These are phyloP conservation scores for Aspergillus pseudoviridinutans DNA, from an alignment of 2,329 filamentous ascomycete species.

Conservation along the genomic window DNA sequence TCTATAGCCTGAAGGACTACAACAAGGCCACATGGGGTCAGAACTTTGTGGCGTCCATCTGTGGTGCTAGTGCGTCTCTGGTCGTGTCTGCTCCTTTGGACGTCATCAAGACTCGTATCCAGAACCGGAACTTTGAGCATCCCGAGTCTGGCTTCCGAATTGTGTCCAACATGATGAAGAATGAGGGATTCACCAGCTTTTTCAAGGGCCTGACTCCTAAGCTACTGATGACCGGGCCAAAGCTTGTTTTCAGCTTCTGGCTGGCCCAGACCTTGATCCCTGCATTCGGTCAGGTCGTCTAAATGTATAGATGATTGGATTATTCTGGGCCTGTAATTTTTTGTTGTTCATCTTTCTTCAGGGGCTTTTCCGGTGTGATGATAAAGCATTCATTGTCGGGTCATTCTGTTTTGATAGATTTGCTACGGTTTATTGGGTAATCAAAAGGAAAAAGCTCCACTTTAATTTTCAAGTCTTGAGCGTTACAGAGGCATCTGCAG, in stretches of 20 bases:
- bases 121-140: conserved; percentile 98
- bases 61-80: conserved; percentile 90
- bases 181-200: conserved; percentile 82
- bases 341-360: conserved; percentile 8
- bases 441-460: conserved; percentile 15
- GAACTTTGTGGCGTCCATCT: conserved; percentile 96
- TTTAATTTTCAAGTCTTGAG: conserved; percentile 9
- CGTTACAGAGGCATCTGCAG: not conserved
- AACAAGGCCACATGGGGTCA: conserved; percentile 91
- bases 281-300: conserved; percentile 71
- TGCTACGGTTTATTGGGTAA: conserved; percentile 8
- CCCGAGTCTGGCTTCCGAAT: conserved; percentile 92
- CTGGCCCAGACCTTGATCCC: conserved; percentile 97
- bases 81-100: conserved; percentile 94
- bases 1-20: conserved; percentile 88
- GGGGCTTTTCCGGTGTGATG: conserved; percentile 9
- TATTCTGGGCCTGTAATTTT: conserved; percentile 12
- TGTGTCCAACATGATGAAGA: conserved; percentile 83
- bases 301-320: conserved; percentile 21
- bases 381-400: conserved; percentile 10
- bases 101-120: conserved; percentile 97
- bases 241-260: conserved; percentile 99
- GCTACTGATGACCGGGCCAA: conserved; percentile 97
- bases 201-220: conserved; percentile 98
- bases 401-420: conserved; percentile 15